Evolutionary conservation across 1,284 basidiomycete species (phyloP), one percentile per base, ranked within the genome.

Genomic region (Cryptococcus wingfieldii): DNA sequence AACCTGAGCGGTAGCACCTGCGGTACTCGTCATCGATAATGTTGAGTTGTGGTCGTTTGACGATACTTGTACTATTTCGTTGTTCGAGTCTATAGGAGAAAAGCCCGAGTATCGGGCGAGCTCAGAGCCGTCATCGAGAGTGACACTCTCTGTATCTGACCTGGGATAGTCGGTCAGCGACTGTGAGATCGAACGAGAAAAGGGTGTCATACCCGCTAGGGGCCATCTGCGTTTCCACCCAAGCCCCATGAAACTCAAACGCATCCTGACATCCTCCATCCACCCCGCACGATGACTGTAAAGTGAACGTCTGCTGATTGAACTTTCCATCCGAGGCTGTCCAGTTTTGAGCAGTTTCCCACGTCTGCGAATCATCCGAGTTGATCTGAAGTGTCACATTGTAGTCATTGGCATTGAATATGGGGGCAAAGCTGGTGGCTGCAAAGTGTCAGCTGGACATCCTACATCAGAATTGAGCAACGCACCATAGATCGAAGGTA

Each of bases 1-100:
- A 7, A 69, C 54, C 23, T 50, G 55, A 3, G 67, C 69, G n/a
- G 65, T 60, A 9, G 69, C 65, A 12, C 65, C 66, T 5, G 55
- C 49, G 0, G 63, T 65, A 1, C 53, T 34, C 5, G 69, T 69
- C 62, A 61, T 54, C 39, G 61, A 65, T 14, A 71, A 51, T n/a
- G 69, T 66, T 4, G 51, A 38, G 23, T 60, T 48, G 42, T 65
- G 61, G 46, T 69, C 69, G 12, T 47, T 18, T n/a, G 38, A 14
- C 45, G 52, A 45, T 25, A 52, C 31, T 12, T 55, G 27, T 9
- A 51, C 44, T 39, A 54, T 39, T 6, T 46, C 42, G 34, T 57
- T 55, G 38, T 58, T 39, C 27, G 53, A 44, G 4, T 42, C 49
- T 1, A 59, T 39, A 10, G 67, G 50, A 5, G 58, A 34, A 44